Base-by-base conservation (phyloP, 441 rosid genomes). In the Pelargonium citronellum region DNA sequence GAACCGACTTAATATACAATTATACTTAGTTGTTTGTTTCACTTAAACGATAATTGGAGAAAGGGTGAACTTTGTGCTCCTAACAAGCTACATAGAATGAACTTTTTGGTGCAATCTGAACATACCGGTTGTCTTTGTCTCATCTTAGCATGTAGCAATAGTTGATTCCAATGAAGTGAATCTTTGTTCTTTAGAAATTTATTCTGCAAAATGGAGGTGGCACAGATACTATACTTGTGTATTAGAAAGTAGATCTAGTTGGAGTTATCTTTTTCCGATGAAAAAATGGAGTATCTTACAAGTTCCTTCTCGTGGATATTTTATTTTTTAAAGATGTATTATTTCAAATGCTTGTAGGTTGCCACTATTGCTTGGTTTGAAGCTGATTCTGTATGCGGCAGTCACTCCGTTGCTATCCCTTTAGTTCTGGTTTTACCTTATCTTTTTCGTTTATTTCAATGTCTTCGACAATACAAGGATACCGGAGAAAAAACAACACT, bases 361-460 rank as follows among this genome's bases (percentile, higher is more conserved):
- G 98, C 98, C 69, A 92, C 99, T 37, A 79, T 92, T 78, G 99
- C 99, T n/a, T 95, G 99, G 99, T 92, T 95, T 83, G 99, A 95
- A 82, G 98, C 96, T 49, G 96, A 95, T 82, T 95, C 99, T 19
- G 90, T 92, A 67, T 95, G 99, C 11, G 97, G 99, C 41, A 86
- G 96, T 83, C 99, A 95, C 83, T 91, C 99, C 0, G 67, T 89
- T 79, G 92, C 85, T 20, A 92, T 95, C 69, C 99, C 99, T 20
- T 34, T 91, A 19, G 91, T 87, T 84, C 90, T 95, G 61, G 99
- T 89, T 34, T 82, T 91, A 74, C 99, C 98, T 67, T 95, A 95
- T 69, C 83, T 89, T 74, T 95, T 91, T 74, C 87, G 94, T 47
- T 78, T 95, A 69, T 88, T 89, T 72, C 99, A 95, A 77, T 95